A percentile compares a stretch with the other conserved stretches of the same genome.
phyloP scores from a whole-genome alignment of 108 stramenopile species.

The Conticribra guillardii region DNA sequence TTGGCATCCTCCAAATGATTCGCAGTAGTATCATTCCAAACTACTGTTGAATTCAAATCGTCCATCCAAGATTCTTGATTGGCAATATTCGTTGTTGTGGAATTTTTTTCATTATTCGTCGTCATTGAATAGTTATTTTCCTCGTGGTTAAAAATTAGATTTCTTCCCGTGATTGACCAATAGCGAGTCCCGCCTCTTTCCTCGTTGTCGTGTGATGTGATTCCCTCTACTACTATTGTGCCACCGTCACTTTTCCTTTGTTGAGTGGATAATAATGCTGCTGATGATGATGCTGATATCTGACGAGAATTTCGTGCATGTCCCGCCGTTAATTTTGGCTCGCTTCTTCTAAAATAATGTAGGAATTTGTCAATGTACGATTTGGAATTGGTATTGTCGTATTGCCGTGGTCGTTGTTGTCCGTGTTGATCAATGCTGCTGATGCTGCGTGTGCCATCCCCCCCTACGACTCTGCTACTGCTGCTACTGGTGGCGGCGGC shows the following conservation, averaged over 20 bases:
- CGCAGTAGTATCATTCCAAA: too few relatives aligned
- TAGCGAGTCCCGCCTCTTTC: constrained; percentile 13
- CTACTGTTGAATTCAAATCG: too few relatives aligned
- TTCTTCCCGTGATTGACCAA: constrained; percentile 45
- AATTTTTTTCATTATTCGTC: too few relatives aligned
- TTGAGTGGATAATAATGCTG: not conserved
- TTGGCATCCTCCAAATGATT: too few relatives aligned
- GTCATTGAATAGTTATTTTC: not conserved
- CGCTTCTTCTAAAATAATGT: too few relatives aligned
- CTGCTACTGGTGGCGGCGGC: too few relatives aligned
- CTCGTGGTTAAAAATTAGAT: constrained; percentile 15
- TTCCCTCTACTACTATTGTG: too few relatives aligned
- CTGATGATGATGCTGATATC: too few relatives aligned
- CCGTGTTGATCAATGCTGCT: not conserved
- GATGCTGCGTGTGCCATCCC: constrained; percentile 21
- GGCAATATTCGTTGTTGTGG: not conserved
- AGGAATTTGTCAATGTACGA: too few relatives aligned
- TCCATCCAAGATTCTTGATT: not conserved
- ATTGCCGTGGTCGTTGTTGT: constrained; percentile 4
- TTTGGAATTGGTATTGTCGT: not conserved
- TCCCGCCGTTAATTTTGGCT: too few relatives aligned
- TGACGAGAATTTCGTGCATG: too few relatives aligned
- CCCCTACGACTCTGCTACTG: too few relatives aligned
- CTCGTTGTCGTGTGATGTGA: not conserved
- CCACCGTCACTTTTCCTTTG: not conserved